Evolutionary conservation across 2,329 filamentous ascomycete species (phyloP), one percentile per base, ranked within the genome.

Genomic region (Periconia sp.): DNA sequence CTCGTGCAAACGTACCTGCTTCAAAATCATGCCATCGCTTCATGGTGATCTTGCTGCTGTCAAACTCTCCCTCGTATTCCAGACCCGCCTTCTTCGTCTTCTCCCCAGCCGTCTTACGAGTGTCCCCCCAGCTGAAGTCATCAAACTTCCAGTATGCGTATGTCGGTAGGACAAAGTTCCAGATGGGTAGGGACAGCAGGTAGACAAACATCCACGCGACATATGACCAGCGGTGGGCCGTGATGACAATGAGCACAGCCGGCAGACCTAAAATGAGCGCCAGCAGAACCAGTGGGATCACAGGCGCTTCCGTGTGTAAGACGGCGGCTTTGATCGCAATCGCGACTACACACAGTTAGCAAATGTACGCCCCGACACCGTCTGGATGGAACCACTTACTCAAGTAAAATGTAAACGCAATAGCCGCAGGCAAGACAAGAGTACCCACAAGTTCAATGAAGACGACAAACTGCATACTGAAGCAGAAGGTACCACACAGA

Each of bases 121-220:
- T 99, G 60, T 99, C 95, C 68, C 94, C 94, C 94, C 94, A 99
- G 53, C 90, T 96, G 81, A 99, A 99, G 79, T 99, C 94, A 73
- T 99, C 94, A 73, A 99, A 99, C 78, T 99, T 97, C 94, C 94
- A 99, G 81, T 93, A 99, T 2, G 94, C 89, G 72, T 99, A 99
- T 8, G 85, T 85, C 0, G 94, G 94, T 9, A 99, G 85, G 37
- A 99, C 82, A 73, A 99, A 96, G 76, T 99, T 99, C 94, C 94
- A 99, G 53, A 99, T 84, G 0, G 95, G 95, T 1, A 99, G 85
- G 1, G 94, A 96, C 44, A 92, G 50, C 17, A 99, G 85, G 74
- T 99, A 99, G 74, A 97, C 94, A 42, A 94, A 72, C 94, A 99
- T 97, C 94, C 94, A 99, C 42, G 89, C 76, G 41, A 99, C 87